These are phyloP conservation scores for Chalaropsis thielavioides DNA, from an alignment of 2,329 filamentous ascomycete species.

Conservation along the genomic window DNA sequence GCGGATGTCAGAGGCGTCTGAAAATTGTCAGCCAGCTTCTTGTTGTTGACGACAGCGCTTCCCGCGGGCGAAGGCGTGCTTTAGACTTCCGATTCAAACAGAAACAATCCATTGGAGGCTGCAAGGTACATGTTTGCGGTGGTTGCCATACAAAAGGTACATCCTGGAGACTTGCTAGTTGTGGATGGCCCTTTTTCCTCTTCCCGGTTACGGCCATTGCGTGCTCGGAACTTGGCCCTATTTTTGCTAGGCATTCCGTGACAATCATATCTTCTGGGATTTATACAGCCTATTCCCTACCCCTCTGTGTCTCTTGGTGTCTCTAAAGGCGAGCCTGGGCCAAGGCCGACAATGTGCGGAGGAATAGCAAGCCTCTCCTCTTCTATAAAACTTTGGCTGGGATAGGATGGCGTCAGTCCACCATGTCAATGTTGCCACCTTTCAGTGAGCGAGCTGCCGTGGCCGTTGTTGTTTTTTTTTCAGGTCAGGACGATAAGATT, in stretches of 20 bases:
- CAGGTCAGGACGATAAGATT: background rate
- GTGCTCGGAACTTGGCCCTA: constrained; percentile 12
- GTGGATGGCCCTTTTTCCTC: background rate
- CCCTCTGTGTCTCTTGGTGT: background rate
- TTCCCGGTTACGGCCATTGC: constrained; percentile 9
- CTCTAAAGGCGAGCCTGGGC: background rate
- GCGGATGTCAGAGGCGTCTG: constrained; percentile 10
- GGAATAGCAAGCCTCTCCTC: background rate
- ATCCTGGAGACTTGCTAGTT: background rate
- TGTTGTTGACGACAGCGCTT: constrained; percentile 1
- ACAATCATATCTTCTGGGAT: background rate
- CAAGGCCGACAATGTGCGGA: background rate
- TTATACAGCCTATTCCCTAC: background rate
- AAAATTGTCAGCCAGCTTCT: constrained; percentile 9
- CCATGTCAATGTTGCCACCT: constrained; percentile 18
- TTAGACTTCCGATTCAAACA: background rate
- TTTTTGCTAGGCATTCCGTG: constrained; percentile 3
- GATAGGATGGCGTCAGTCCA: constrained; percentile 14
- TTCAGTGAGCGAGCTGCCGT: constrained; percentile 16
- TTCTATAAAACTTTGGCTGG: background rate
- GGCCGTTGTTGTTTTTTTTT: background rate
- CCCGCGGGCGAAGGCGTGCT: background rate
- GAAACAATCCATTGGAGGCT: background rate
- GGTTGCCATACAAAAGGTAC: constrained; percentile 5
- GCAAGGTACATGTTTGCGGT: constrained; percentile 4